These are phyloP conservation scores for Diaporthe ilicicola DNA, from an alignment of 2,329 filamentous ascomycete species.

Conservation along the genomic window DNA sequence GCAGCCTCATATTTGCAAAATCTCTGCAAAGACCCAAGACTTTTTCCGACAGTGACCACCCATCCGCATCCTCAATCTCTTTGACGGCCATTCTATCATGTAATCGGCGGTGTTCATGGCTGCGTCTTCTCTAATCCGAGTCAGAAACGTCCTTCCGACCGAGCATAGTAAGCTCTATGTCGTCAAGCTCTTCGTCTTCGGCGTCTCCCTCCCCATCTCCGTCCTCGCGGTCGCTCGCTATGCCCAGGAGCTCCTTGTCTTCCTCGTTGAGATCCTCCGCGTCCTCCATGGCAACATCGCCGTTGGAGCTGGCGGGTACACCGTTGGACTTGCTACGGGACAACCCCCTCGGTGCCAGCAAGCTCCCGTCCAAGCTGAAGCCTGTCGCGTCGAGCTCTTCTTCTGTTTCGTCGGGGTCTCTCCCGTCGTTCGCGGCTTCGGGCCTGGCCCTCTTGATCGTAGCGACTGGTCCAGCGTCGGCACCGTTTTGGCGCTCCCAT, in stretches of 20 bases:
- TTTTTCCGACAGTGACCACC: not conserved
- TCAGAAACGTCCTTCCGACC: slow-evolving; percentile 45
- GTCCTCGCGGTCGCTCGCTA: slow-evolving; percentile 55
- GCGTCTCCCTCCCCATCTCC: slow-evolving; percentile 47
- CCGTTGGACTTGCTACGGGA: slow-evolving; percentile 22
- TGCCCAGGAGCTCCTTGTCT: slow-evolving; percentile 59
- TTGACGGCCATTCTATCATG: not conserved
- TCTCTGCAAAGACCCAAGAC: not conserved
- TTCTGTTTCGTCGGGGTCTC: slow-evolving; percentile 44
- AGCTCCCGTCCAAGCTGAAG: slow-evolving; percentile 33
- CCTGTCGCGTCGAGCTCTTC: slow-evolving; percentile 40
- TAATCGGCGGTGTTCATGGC: not conserved
- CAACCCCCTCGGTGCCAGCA: slow-evolving; percentile 11
- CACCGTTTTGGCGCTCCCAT: slow-evolving; percentile 67
- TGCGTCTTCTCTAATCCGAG: slow-evolving; percentile 38
- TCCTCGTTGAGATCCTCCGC: slow-evolving; percentile 60
- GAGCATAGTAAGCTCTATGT: slow-evolving; percentile 46
- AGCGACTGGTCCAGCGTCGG: slow-evolving; percentile 55
- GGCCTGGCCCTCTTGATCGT: slow-evolving; percentile 52
- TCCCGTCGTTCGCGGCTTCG: slow-evolving; percentile 39
- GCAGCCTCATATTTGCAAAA: no score
- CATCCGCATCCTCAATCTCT: not conserved
- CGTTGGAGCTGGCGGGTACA: slow-evolving; percentile 42
- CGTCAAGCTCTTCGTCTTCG: slow-evolving; percentile 58
- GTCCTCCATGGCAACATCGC: slow-evolving; percentile 54